Evolutionary conservation across 164 flowering plant species (phyloP), one percentile per base, ranked within the genome.

Genomic region (Aristolochia contorta): DNA sequence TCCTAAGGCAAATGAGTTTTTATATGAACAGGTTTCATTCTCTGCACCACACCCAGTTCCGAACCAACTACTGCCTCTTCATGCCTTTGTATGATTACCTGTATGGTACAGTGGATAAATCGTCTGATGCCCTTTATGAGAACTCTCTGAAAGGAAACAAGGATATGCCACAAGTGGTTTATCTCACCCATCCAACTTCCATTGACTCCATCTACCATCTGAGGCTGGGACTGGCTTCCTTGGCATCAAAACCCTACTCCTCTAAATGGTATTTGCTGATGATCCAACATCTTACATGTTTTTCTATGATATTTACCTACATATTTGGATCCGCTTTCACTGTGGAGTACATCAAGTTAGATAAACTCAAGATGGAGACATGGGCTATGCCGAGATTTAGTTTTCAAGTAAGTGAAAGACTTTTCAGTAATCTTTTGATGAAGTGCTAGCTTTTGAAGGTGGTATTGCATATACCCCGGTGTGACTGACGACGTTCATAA

Each of bases 31-130:
- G 54, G 63, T 60, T 48, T 25, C 63, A 60, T 30, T 60, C 63
- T 60, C 63, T 60, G 21, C 86, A 82, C 51, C 86, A 82, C 55
- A 74, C 86, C 1, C 73, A 78, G 57, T 74, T 82, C 22, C 65
- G 78, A 47, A 82, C 84, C 20, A 82, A 82, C 50, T 82, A 71
- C 65, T 67, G 75, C 0, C 72, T 82, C 3, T 79, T 79, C 72
- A 79, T 82, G 83, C 86, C 84, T 1, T 49, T 82, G 41, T 82
- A 82, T 49, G 86, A 82, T 63, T 75, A 75, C 64, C 61, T 82
- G n/a, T n/a, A n/a, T n/a, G n/a, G n/a, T n/a, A n/a, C n/a, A n/a
- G n/a, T n/a, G n/a, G n/a, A n/a, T n/a, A 71, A 71, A 56, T 50
- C 81, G 0, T 24, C 78, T 1, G 84, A 80, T 20, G 15, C 60